These are phyloP conservation scores for Vitis amurensis DNA, from an alignment of 164 flowering plant species.

Conservation along the genomic window DNA sequence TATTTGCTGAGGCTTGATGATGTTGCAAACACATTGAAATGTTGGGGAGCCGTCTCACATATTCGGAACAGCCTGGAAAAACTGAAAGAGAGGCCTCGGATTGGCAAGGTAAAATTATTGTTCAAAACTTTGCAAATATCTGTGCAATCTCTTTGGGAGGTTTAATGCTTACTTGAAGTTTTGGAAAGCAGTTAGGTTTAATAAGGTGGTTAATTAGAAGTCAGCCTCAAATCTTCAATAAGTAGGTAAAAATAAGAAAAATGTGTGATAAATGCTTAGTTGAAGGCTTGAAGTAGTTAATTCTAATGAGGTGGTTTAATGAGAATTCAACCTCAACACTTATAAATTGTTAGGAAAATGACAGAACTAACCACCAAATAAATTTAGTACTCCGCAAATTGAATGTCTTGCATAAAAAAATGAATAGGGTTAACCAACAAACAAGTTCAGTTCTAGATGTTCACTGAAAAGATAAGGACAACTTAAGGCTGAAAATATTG, in stretches of 20 bases:
- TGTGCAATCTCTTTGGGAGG: neutral
- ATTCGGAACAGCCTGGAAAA: constrained; percentile 82
- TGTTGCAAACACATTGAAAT: constrained; percentile 84
- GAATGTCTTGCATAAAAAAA: no score
- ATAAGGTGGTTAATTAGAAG: no score
- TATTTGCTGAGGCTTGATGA: constrained; percentile 92
- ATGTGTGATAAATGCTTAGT: no score
- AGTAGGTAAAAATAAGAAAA: no score
- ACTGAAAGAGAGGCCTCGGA: constrained; percentile 85
- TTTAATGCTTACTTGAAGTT: neutral
- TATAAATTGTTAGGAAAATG: neutral
- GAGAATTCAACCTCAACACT: neutral
- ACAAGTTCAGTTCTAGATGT: no score
- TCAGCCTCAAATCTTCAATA: no score
- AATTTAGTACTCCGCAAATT: no score
- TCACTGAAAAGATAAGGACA: no score
- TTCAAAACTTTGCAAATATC: neutral
- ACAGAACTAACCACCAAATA: no score
- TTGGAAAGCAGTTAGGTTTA: no score
- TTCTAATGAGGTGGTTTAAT: neutral
- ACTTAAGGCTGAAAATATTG: no score
- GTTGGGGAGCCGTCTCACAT: constrained; percentile 99
- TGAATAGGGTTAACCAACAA: no score
- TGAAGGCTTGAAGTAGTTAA: neutral
- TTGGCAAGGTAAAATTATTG: constrained; percentile 75